A percentile compares a stretch with the other conserved stretches of the same genome.
Conservation (phyloP, 768 basidiomycete species). For the Roridomyces roridus region DNA sequence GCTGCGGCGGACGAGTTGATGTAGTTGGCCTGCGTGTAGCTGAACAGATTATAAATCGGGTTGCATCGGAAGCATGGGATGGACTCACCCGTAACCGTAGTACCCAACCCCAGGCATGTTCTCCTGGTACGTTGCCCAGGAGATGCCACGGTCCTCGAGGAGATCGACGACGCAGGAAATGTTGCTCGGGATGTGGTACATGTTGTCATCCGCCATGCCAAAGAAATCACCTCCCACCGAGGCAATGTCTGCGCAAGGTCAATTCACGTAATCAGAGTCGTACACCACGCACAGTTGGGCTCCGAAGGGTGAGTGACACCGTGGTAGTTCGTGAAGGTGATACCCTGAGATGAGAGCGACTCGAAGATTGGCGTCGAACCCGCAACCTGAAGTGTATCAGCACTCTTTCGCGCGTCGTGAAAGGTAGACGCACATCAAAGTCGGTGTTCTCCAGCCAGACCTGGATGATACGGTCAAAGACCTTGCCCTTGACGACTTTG, state of each 20-base stretch:
- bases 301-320: constrained; percentile 64
- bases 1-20: constrained; percentile 33
- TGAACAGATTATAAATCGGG: constrained; percentile 34
- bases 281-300: constrained; percentile 50
- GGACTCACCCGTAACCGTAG: constrained; percentile 42
- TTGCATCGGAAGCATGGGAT: constrained; percentile 23
- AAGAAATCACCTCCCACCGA: constrained; percentile 60
- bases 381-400: neutral
- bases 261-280: neutral
- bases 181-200: constrained; percentile 47
- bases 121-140: constrained; percentile 71
- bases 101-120: constrained; percentile 59
- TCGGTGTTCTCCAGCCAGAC: constrained; percentile 76
- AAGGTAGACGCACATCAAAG: constrained; percentile 40
- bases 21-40: constrained; percentile 45
- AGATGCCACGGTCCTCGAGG: constrained; percentile 60
- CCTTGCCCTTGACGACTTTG: constrained; percentile 44
- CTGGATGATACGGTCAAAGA: constrained; percentile 53
- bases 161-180: constrained; percentile 66
- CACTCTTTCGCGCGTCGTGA: neutral
- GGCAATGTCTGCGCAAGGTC: constrained; percentile 39
- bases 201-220: constrained; percentile 51
- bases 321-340: constrained; percentile 52
- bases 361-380: constrained; percentile 33
- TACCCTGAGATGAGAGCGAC: constrained; percentile 53